Base-by-base conservation (phyloP, 1,284 basidiomycete genomes). In the Spongispora temasekensis region DNA sequence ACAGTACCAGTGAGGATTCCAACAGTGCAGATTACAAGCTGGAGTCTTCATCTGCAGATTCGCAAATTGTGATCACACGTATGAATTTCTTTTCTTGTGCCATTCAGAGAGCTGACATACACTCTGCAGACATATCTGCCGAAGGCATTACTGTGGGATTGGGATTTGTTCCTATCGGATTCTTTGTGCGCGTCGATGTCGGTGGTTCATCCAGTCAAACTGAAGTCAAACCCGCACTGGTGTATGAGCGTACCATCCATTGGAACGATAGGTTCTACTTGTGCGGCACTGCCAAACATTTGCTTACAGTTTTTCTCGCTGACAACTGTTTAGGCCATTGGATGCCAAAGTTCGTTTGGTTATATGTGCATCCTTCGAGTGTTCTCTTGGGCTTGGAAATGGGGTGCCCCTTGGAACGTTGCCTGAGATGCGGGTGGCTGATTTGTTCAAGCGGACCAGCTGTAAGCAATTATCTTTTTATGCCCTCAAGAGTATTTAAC, bases 311-410 rank as follows among this genome's bases (percentile, higher is more conserved):
- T 19, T 1, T 28, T 2, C 0, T 6, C 6, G 10, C 30, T 67
- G 4, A 65, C 21, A 8, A 42, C 6, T 21, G 15, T 51, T 5
- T 19, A 68, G 67, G 13, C 64, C 68, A 2, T 40, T 57, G 2
- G 56, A 60, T 7, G 8, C 21, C 0, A 50, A 13, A 9, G 28
- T 70, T 13, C 42, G 15, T 8, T 15, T 68, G 6, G 42, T 19
- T 1, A n/a, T 70, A 1, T 64, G 37, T 31, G 66, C 67, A 19
- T 63, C 68, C 0, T 68, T 64, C 21, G 61, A 68, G 40, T 53
- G 54, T 32, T 54, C 30, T 2, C 65, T 58, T 4, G 57, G 61
- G 56, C 23, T 65, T 13, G 64, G 64, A 34, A 50, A 28, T 1
- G 64, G 64, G 27, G 52, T 62, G 21, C 6, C 32, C 2, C 55